phyloP scores from a whole-genome alignment of 768 basidiomycete genomes.

The Leucogyrophana mollusca region DNA sequence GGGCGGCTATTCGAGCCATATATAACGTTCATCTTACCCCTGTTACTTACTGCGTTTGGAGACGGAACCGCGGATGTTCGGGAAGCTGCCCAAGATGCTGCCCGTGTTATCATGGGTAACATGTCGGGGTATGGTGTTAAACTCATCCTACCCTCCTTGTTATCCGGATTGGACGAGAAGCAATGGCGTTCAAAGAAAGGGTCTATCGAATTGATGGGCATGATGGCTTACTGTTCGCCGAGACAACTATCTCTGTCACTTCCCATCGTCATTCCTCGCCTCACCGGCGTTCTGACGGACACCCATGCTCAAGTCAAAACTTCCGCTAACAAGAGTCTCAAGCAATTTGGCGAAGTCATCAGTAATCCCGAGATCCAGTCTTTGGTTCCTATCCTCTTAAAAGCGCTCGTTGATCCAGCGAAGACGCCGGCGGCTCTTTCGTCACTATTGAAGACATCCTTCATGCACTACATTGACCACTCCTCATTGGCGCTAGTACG shows the following conservation, averaged over 20 bases:
- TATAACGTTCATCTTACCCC: conserved; percentile 77
- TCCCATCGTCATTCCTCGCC: conserved; percentile 93
- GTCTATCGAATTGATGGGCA: conserved; percentile 92
- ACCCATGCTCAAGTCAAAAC: conserved; percentile 94
- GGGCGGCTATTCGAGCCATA: conserved; percentile 95
- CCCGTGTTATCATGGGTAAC: conserved; percentile 92
- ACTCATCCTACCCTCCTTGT: conserved; percentile 84
- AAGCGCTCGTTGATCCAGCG: conserved; percentile 91
- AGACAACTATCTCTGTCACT: conserved; percentile 91
- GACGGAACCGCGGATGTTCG: conserved; percentile 86
- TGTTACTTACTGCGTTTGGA: conserved; percentile 83
- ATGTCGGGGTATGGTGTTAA: conserved; percentile 96
- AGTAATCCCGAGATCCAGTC: conserved; percentile 96
- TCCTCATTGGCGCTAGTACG: conserved; percentile 90
- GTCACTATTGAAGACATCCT: conserved; percentile 89
- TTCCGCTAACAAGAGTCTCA: conserved; percentile 92
- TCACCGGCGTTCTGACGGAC: conserved; percentile 93
- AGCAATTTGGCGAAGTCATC: conserved; percentile 98
- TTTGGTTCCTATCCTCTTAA: conserved; percentile 85
- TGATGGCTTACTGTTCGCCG: conserved; percentile 99
- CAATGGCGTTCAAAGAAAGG: conserved; percentile 99
- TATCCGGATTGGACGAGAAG: conserved; percentile 93
- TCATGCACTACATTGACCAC: conserved; percentile 97
- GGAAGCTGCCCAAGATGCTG: conserved; percentile 90
- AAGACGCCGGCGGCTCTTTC: conserved; percentile 85